These are phyloP conservation scores for Pythium biforme DNA, from an alignment of 352 stramenopile species.

Conservation along the genomic window DNA sequence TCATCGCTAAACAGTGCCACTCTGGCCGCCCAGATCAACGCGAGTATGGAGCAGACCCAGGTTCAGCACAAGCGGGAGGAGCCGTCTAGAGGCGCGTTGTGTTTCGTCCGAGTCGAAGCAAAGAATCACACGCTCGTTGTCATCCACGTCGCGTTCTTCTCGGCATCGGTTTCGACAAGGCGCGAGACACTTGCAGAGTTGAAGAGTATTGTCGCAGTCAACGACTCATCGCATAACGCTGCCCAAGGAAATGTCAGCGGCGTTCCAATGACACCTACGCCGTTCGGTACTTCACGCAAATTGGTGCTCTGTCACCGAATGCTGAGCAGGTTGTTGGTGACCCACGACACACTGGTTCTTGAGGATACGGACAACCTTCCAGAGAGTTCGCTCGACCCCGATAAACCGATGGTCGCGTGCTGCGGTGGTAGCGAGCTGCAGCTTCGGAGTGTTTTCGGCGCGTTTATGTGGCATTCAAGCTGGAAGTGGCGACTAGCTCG, in stretches of 20 bases:
- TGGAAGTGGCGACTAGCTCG: conserved; percentile 76
- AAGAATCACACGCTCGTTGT: conserved; percentile 79
- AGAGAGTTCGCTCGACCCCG: conserved; percentile 32
- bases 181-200: conserved; percentile 72
- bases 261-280: conserved; percentile 10
- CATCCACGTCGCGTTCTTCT: conserved; percentile 86
- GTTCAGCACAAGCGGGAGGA: conserved; percentile 21
- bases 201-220: conserved; percentile 59
- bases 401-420: conserved; percentile 51
- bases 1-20: conserved; percentile 34
- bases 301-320: conserved; percentile 73
- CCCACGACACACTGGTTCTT: conserved; percentile 62
- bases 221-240: conserved; percentile 25
- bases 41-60: conserved; percentile 20
- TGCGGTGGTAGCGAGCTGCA: conserved; percentile 79
- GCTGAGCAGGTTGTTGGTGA: conserved; percentile 73
- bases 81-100: conserved; percentile 44
- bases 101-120: conserved; percentile 79
- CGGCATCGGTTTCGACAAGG: conserved; percentile 56
- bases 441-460: conserved; percentile 73
- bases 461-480: conserved; percentile 87
- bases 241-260: background rate
- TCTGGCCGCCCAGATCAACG: conserved; percentile 38
- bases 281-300: conserved; percentile 17
- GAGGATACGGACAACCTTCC: conserved; percentile 15